These are phyloP conservation scores for Lodderomyces orthopsilosis DNA, from an alignment of 1,139 yeast genomes.

Conservation along the genomic window DNA sequence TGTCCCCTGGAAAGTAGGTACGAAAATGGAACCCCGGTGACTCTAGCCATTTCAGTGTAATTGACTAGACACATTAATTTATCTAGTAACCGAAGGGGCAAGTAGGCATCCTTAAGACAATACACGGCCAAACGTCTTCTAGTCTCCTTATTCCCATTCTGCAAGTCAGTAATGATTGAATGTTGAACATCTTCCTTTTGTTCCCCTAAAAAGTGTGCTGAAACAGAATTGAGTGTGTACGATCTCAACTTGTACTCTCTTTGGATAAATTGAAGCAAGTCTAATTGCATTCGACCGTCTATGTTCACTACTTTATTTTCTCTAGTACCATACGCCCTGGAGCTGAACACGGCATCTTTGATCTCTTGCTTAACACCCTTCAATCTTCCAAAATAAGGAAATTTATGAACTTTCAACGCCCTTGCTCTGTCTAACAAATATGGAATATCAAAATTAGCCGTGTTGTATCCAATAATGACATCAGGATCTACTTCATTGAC, in stretches of 20 bases:
- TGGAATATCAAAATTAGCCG: constrained; percentile 92
- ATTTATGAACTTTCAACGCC: constrained; percentile 61
- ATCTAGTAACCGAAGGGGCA: constrained; percentile 83
- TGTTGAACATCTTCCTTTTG: constrained; percentile 99
- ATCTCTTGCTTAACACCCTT: constrained; percentile 66
- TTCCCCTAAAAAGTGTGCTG: constrained; percentile 90
- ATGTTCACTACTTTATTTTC: constrained; percentile 89
- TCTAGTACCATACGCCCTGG: constrained; percentile 95
- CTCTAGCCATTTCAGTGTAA: constrained; percentile 99
- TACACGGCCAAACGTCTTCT: constrained; percentile 95
- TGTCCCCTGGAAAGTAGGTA: constrained; percentile 89
- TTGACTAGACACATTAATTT: constrained; percentile 95
- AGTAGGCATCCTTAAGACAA: constrained; percentile 92
- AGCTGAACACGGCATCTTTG: constrained; percentile 80
- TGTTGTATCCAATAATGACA: constrained; percentile 94
- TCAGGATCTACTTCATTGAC: constrained; percentile 87
- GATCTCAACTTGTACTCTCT: constrained; percentile 94
- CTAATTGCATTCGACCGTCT: constrained; percentile 95
- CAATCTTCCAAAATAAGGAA: constrained; percentile 87
- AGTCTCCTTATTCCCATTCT: constrained; percentile 88
- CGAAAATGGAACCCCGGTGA: constrained; percentile 96
- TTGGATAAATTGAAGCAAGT: constrained; percentile 86
- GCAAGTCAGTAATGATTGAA: constrained; percentile 91
- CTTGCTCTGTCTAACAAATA: constrained; percentile 84
- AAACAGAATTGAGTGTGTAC: constrained; percentile 91